These are phyloP conservation scores for Magnusiomyces tetraspermus DNA, from an alignment of 1,139 yeast species.

Conservation along the genomic window DNA sequence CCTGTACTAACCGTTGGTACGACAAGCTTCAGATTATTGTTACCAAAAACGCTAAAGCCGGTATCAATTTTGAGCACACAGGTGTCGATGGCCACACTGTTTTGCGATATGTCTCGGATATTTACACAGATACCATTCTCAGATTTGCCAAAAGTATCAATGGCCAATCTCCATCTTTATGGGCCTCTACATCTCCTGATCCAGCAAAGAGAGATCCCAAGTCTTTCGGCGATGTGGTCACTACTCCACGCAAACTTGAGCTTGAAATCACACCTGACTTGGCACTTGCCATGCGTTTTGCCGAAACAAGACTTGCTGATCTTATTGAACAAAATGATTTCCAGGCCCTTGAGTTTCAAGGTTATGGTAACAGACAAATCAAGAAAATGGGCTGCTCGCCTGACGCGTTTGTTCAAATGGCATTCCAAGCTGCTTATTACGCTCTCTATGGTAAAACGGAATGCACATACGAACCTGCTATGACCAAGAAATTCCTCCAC, in stretches of 20 bases:
- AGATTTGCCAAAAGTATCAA: conserved; percentile 80
- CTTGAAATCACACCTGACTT: conserved; percentile 78
- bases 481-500: conserved; percentile 80
- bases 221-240: conserved; percentile 35
- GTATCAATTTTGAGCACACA: conserved; percentile 88
- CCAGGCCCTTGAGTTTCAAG: conserved; percentile 64
- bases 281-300: conserved; percentile 73
- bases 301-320: conserved; percentile 82
- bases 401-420: conserved; percentile 91
- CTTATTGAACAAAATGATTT: conserved; percentile 85
- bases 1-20: conserved; percentile 92
- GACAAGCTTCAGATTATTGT: conserved; percentile 83
- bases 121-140: conserved; percentile 81
- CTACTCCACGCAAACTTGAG: conserved; percentile 75
- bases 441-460: conserved; percentile 89
- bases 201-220: conserved; percentile 37
- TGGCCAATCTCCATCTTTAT: conserved; percentile 68
- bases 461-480: conserved; percentile 91
- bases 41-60: conserved; percentile 88
- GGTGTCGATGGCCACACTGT: conserved; percentile 97
- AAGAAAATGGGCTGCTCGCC: conserved; percentile 85
- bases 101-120: conserved; percentile 75
- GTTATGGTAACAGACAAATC: conserved; percentile 68
- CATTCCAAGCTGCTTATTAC: conserved; percentile 86
- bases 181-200: conserved; percentile 48